phyloP scores from a whole-genome alignment of 768 basidiomycete species.

The Rhodotorula toruloides region DNA sequence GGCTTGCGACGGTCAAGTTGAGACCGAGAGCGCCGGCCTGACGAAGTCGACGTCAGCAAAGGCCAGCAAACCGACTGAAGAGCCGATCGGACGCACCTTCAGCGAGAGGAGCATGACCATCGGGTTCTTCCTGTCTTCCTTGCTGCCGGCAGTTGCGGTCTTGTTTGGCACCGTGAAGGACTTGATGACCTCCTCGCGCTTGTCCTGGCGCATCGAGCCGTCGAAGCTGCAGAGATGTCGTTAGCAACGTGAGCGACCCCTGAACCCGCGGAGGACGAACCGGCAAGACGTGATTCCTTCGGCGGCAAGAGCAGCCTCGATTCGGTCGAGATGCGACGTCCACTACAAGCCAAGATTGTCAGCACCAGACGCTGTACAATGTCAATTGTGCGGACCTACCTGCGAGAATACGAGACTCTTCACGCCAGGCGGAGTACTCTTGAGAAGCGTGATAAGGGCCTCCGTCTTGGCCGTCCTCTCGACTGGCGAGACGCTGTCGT shows the following conservation, averaged over 20 bases:
- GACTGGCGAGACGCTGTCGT: constrained; percentile 5
- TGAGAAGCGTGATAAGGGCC: constrained; percentile 26
- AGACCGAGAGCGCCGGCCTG: constrained; percentile 42
- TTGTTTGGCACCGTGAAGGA: constrained; percentile 34
- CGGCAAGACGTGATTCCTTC: constrained; percentile 37
- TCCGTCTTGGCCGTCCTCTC: constrained; percentile 32
- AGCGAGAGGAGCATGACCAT: constrained; percentile 42
- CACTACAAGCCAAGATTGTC: constrained; percentile 13
- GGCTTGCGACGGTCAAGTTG: constrained; percentile 40
- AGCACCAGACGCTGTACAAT: neutral
- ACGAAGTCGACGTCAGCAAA: too few species aligned
- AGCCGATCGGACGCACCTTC: constrained; percentile 33
- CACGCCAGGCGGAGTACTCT: constrained; percentile 22
- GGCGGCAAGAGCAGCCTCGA: constrained; percentile 31
- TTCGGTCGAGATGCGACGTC: constrained; percentile 38
- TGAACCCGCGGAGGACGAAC: neutral
- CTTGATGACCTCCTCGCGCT: constrained; percentile 39
- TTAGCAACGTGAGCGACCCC: too few species aligned
- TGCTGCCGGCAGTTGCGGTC: constrained; percentile 7
- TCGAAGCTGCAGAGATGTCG: constrained; percentile 27
- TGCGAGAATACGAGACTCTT: constrained; percentile 38
- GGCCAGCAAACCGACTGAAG: neutral
- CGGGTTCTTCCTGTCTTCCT: constrained; percentile 29
- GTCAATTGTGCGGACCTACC: neutral
- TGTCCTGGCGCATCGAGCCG: constrained; percentile 38